Conservation (phyloP, 2,329 filamentous ascomycete genomes). For the Aspergillus ustus region DNA sequence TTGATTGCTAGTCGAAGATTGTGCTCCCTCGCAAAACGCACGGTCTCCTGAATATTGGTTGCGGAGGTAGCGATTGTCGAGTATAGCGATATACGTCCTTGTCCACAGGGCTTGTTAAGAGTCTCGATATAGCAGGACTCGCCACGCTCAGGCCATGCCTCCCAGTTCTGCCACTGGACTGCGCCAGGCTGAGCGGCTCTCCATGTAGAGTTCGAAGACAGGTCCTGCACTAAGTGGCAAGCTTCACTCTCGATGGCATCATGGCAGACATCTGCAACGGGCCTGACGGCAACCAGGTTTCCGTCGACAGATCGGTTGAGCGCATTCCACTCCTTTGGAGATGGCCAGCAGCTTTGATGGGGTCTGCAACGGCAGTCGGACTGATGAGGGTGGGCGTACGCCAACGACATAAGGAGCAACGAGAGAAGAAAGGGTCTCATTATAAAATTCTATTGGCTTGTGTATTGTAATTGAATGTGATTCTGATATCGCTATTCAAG, state of each 20-base stretch:
- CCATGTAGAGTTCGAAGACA: constrained; percentile 39
- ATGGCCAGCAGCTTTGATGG: constrained; percentile 45
- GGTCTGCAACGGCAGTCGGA: constrained; percentile 32
- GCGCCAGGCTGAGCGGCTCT: constrained; percentile 41
- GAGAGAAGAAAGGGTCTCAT: constrained; percentile 6
- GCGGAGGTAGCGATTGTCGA: constrained; percentile 39
- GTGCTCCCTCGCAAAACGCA: constrained; percentile 40
- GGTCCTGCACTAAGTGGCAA: constrained; percentile 12
- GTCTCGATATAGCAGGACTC: constrained; percentile 44
- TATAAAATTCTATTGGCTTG: neutral
- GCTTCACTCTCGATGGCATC: constrained; percentile 7
- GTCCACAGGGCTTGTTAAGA: constrained; percentile 31
- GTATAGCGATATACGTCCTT: constrained; percentile 45
- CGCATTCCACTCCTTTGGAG: constrained; percentile 37
- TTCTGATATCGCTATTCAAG: neutral
- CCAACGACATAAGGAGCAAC: neutral
- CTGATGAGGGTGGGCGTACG: neutral
- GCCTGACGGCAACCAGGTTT: constrained; percentile 40
- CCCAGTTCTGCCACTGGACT: constrained; percentile 46
- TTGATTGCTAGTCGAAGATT: constrained; percentile 19
- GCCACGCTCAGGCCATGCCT: constrained; percentile 41
- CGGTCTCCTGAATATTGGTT: constrained; percentile 43
- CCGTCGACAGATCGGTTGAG: constrained; percentile 45
- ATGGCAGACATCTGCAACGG: constrained; percentile 40
- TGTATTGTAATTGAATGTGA: neutral